Evolutionary conservation across 2,329 filamentous ascomycete genomes (phyloP).

Genomic region (Xylaria sp.): DNA sequence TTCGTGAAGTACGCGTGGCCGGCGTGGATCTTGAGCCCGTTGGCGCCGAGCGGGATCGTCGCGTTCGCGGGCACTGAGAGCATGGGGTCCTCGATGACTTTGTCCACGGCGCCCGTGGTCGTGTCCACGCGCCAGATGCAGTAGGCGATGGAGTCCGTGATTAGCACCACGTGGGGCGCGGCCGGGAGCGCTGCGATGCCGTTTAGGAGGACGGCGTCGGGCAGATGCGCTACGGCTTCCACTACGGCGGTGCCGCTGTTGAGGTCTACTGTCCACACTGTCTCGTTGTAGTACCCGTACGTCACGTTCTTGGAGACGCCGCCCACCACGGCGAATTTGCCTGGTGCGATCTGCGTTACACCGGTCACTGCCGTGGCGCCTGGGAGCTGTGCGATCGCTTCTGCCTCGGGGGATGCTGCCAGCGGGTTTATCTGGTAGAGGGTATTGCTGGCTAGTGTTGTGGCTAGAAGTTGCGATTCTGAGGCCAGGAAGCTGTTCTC

Average conservation of each 20-base stretch:
- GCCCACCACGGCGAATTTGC: background rate
- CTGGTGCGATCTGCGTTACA: background rate
- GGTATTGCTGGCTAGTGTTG: background rate
- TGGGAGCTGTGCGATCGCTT: background rate
- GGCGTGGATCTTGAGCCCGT: background rate
- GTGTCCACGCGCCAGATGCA: background rate
- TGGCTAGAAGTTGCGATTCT: background rate
- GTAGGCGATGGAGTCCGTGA: background rate
- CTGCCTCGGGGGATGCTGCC: background rate
- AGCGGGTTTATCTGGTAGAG: background rate
- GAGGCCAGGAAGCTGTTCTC: constrained; percentile 1
- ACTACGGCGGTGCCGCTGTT: background rate
- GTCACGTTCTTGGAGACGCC: background rate
- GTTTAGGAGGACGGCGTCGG: background rate
- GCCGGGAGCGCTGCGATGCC: background rate
- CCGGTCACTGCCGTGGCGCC: background rate
- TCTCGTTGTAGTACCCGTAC: background rate
- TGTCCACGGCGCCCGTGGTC: background rate
- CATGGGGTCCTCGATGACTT: background rate
- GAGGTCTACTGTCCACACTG: background rate
- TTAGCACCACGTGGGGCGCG: background rate
- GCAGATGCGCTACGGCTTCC: background rate
- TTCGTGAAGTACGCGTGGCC: background rate
- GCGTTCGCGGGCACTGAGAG: background rate
- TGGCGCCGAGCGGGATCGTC: background rate